Evolutionary conservation across 768 basidiomycete species (phyloP).

Genomic region (Ephemerocybe angulata): DNA sequence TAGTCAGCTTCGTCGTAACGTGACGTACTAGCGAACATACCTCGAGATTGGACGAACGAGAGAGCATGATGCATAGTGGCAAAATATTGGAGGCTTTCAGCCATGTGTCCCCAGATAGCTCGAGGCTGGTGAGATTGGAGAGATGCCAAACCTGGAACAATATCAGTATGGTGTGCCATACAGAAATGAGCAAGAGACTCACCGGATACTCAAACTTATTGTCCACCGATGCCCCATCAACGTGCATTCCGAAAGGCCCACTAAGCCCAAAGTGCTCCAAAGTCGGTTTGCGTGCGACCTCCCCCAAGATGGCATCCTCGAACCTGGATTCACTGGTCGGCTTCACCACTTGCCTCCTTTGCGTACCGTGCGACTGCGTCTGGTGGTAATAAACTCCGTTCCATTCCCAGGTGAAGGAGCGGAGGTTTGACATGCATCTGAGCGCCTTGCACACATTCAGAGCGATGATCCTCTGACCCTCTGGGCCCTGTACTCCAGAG

Average conservation of each 20-base stretch:
- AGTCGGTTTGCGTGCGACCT: slow-evolving; percentile 23
- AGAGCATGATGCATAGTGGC: slow-evolving; percentile 27
- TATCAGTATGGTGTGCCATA: slow-evolving; percentile 1
- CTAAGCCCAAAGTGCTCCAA: slow-evolving; percentile 34
- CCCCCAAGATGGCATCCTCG: slow-evolving; percentile 38
- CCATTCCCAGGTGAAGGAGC: slow-evolving; percentile 43
- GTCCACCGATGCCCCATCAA: slow-evolving; percentile 22
- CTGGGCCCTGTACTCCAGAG: slow-evolving; percentile 21
- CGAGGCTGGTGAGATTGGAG: slow-evolving; percentile 26
- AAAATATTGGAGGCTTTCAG: slow-evolving; percentile 26
- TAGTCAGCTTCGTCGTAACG: background rate
- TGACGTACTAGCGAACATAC: slow-evolving; percentile 12
- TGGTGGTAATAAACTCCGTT: slow-evolving; percentile 10
- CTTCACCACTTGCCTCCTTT: background rate
- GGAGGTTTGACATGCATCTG: slow-evolving; percentile 38
- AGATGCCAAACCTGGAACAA: slow-evolving; percentile 28
- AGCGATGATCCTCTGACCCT: slow-evolving; percentile 26
- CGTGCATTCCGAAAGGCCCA: slow-evolving; percentile 40
- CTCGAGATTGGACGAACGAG: slow-evolving; percentile 27
- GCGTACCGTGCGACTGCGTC: background rate
- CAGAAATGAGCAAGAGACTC: slow-evolving; percentile 12
- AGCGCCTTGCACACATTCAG: slow-evolving; percentile 38
- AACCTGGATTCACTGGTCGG: slow-evolving; percentile 32
- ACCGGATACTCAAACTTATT: slow-evolving; percentile 38
- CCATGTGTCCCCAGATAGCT: slow-evolving; percentile 28